Conservation (phyloP, 2,329 filamentous ascomycete species). For the Pyrenophora tritici-repentis region DNA sequence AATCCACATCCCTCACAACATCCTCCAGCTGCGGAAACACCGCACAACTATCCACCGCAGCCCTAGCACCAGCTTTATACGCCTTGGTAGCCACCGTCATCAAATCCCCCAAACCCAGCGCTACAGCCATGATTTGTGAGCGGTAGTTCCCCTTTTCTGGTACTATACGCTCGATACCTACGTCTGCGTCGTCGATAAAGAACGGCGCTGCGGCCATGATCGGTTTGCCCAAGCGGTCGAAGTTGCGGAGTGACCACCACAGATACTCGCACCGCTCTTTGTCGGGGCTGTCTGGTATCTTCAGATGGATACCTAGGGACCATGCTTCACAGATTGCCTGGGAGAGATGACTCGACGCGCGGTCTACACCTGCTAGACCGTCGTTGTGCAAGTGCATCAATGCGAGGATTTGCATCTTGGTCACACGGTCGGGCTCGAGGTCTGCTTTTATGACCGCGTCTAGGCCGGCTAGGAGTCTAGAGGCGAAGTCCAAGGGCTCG, state of each 20-base stretch:
- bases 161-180: not conserved
- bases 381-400: slow-evolving; percentile 9
- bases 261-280: slow-evolving; percentile 3
- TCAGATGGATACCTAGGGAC: slow-evolving; percentile 7
- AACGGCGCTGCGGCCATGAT: slow-evolving; percentile 8
- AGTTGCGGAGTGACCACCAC: slow-evolving; percentile 8
- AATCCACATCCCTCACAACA: not conserved
- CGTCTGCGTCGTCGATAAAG: slow-evolving; percentile 6
- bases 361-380: not conserved
- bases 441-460: slow-evolving; percentile 8
- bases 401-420: slow-evolving; percentile 6
- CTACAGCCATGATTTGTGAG: slow-evolving; percentile 4
- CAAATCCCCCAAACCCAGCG: not conserved
- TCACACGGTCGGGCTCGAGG: slow-evolving; percentile 3
- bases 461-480: slow-evolving; percentile 2
- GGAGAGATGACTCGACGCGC: slow-evolving; percentile 1
- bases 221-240: slow-evolving; percentile 3
- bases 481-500: slow-evolving; percentile 1
- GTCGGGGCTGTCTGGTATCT: not conserved
- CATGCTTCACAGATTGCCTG: slow-evolving; percentile 7
- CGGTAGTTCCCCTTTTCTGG: not conserved
- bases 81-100: slow-evolving; percentile 2
- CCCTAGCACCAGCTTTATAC: not conserved
- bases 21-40: not conserved
- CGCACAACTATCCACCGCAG: not conserved